phyloP scores from a whole-genome alignment of 2,329 filamentous ascomycete genomes.

The Botrytis hyacinthi region DNA sequence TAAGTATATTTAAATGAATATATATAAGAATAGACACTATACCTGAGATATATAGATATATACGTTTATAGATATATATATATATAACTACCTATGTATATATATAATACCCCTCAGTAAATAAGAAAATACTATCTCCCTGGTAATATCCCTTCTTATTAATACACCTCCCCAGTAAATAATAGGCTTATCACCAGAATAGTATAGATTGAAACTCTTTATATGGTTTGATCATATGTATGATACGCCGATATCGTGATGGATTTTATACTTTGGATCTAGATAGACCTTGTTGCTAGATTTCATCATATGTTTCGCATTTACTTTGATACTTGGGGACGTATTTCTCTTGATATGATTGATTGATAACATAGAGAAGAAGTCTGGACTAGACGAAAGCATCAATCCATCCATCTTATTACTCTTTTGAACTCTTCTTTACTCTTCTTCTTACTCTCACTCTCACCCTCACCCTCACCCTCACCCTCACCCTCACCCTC shows the following conservation, averaged over 20 bases:
- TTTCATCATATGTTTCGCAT: constrained; percentile 2
- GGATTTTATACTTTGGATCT: not conserved
- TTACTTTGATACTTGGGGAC: not conserved
- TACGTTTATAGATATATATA: too few relatives aligned
- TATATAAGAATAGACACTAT: not conserved
- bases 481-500: not conserved
- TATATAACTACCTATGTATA: too few relatives aligned
- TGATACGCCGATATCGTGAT: not conserved
- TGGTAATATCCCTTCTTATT: not conserved
- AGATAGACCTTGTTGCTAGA: not conserved
- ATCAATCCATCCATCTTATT: not conserved
- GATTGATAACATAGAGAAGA: not conserved
- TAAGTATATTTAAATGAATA: not conserved
- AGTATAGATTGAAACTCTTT: not conserved
- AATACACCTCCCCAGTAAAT: not conserved
- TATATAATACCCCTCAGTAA: not conserved
- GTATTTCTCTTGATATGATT: not conserved
- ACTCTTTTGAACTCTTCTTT: not conserved
- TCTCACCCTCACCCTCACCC: too few relatives aligned
- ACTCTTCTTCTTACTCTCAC: not conserved
- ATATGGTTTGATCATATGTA: not conserved
- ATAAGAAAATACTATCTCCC: not conserved
- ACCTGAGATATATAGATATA: not conserved
- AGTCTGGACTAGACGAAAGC: not conserved
- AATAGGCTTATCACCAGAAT: not conserved